Percentiles rank a stretch among this genome's conserved stretches.
Conservation (phyloP, 2,329 filamentous ascomycete species). For the Beauveria varroae region DNA sequence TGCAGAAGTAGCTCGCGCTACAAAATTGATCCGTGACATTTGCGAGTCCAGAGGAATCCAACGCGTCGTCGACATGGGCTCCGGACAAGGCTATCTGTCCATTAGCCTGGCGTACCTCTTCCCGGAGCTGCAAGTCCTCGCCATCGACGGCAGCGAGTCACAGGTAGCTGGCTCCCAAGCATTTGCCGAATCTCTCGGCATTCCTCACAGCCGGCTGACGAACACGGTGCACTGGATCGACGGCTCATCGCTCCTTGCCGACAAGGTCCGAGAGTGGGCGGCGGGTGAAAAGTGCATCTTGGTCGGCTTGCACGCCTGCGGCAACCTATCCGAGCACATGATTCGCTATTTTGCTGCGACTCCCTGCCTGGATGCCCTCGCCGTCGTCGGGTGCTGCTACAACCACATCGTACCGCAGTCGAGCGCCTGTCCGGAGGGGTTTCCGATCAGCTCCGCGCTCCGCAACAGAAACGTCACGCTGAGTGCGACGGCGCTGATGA, state of each 20-base stretch:
- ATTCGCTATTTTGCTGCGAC: constrained; percentile 20
- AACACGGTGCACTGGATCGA: constrained; percentile 24
- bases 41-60: constrained; percentile 19
- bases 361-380: constrained; percentile 18
- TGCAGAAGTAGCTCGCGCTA: constrained; percentile 22
- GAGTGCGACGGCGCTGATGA: constrained; percentile 26
- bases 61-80: constrained; percentile 21
- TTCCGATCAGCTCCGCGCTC: constrained; percentile 29
- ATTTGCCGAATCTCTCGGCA: constrained; percentile 17
- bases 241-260: constrained; percentile 15
- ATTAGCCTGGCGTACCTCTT: constrained; percentile 22
- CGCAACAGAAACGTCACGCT: constrained; percentile 16
- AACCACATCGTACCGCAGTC: constrained; percentile 26
- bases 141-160: constrained; percentile 24
- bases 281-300: constrained; percentile 22
- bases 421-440: constrained; percentile 28
- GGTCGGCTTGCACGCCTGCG: constrained; percentile 26
- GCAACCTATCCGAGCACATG: constrained; percentile 27
- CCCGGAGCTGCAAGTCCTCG: constrained; percentile 20
- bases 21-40: constrained; percentile 18
- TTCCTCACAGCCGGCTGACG: constrained; percentile 16
- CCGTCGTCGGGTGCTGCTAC: constrained; percentile 26
- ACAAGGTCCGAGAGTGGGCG: constrained; percentile 21
- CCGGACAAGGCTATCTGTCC: constrained; percentile 25
- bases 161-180: constrained; percentile 22